Conservation (phyloP, 192 early-diverging fungal genomes). For the Linnemannia hyalina region DNA sequence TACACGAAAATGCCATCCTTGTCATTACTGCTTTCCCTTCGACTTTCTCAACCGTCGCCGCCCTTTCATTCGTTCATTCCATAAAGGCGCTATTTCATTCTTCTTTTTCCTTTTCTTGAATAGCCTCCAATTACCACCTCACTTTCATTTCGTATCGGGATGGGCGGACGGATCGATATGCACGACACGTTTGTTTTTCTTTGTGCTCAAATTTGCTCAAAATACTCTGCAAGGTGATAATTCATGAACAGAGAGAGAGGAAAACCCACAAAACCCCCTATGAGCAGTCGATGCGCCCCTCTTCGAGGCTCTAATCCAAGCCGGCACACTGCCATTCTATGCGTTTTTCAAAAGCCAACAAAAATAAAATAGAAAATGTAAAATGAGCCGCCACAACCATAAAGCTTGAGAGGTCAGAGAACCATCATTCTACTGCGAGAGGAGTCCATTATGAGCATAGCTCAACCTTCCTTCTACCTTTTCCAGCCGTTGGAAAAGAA, state of each 20-base stretch:
- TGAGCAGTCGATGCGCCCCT: neutral
- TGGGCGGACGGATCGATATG: neutral
- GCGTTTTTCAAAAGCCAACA: neutral
- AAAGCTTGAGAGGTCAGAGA: neutral
- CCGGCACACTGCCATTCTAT: neutral
- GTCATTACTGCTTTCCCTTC: too few relatives aligned
- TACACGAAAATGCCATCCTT: too few relatives aligned
- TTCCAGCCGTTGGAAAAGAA: neutral
- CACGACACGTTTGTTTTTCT: neutral
- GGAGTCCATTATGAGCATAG: neutral
- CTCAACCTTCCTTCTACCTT: neutral
- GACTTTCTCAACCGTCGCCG: too few relatives aligned
- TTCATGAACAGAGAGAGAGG: neutral
- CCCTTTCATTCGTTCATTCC: too few relatives aligned
- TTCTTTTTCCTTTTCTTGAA: too few relatives aligned
- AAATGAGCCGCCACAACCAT: neutral
- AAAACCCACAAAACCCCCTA: neutral
- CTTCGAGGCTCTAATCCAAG: neutral
- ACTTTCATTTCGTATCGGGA: neutral
- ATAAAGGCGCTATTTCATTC: too few relatives aligned
- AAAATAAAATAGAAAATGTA: neutral
- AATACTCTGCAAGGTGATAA: neutral
- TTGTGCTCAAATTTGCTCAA: neutral
- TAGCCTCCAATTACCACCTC: too few relatives aligned
- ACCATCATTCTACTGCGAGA: neutral